Conservation (phyloP, 108 stramenopile species). For the Bacterosira constricta region DNA sequence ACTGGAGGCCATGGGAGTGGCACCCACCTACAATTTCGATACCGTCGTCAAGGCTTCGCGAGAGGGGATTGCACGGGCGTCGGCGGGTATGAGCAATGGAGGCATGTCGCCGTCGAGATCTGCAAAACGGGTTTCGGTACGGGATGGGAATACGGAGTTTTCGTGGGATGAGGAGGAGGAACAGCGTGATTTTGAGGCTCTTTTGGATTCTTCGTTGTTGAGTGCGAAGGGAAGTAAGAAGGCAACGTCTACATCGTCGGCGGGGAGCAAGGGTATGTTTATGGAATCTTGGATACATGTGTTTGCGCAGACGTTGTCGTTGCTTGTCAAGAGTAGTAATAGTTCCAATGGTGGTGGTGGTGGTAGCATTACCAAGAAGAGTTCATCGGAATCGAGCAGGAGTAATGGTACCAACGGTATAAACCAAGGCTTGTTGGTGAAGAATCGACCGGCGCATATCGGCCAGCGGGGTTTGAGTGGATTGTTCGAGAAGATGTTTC, state of each 20-base stretch:
- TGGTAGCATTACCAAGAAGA: not conserved
- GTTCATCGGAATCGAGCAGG: not conserved
- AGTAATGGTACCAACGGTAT: no score
- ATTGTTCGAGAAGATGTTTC: slow-evolving; percentile 15
- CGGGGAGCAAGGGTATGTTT: slow-evolving; percentile 45
- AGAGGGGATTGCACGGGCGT: not conserved
- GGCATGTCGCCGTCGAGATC: no score
- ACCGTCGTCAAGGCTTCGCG: slow-evolving; percentile 39
- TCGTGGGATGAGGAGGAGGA: slow-evolving; percentile 40
- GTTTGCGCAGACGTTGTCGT: slow-evolving; percentile 42
- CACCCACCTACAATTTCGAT: slow-evolving; percentile 50
- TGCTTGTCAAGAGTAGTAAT: slow-evolving; percentile 13
- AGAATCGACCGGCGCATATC: not conserved
- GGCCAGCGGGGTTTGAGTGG: slow-evolving; percentile 10
- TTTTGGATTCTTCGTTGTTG: slow-evolving; percentile 15
- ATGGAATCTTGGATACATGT: slow-evolving; percentile 48
- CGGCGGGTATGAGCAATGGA: no score
- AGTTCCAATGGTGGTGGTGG: not conserved
- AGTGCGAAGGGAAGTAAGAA: not conserved
- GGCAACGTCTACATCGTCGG: not conserved
- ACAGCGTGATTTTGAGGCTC: slow-evolving; percentile 37
- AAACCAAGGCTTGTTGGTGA: not conserved
- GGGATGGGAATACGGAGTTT: not conserved
- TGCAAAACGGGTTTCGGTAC: not conserved
- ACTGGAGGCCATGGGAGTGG: slow-evolving; percentile 52